Evolutionary conservation across 2,329 filamentous ascomycete species (phyloP).

Genomic region (Colletotrichum tropicale): DNA sequence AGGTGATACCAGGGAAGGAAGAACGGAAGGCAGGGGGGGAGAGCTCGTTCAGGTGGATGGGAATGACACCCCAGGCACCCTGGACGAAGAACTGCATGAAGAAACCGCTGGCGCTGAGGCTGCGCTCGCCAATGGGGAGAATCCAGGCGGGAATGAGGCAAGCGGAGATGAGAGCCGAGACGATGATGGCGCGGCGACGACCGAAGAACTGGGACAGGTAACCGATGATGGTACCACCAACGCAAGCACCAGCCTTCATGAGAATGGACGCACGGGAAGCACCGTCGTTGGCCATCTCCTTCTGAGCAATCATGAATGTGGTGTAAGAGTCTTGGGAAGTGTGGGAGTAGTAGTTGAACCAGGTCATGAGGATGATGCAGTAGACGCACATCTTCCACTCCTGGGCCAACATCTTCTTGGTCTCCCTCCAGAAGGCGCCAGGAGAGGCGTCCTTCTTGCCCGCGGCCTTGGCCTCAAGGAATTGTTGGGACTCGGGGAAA

Average conservation of each 20-base stretch:
- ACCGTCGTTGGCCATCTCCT: slow-evolving; percentile 66
- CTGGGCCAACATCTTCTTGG: slow-evolving; percentile 66
- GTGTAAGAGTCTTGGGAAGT: slow-evolving; percentile 83
- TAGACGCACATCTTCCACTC: slow-evolving; percentile 83
- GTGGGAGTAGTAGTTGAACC: slow-evolving; percentile 78
- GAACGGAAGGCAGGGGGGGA: slow-evolving; percentile 74
- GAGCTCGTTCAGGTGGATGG: slow-evolving; percentile 76
- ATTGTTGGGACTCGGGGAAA: slow-evolving; percentile 79
- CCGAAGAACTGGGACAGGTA: slow-evolving; percentile 79
- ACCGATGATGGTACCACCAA: slow-evolving; percentile 75
- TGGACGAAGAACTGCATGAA: slow-evolving; percentile 73
- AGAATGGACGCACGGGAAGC: slow-evolving; percentile 79
- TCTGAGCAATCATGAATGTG: slow-evolving; percentile 77
- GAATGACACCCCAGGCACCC: slow-evolving; percentile 71
- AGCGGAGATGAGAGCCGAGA: slow-evolving; percentile 63
- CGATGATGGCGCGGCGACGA: slow-evolving; percentile 71
- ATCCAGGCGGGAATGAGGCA: slow-evolving; percentile 74
- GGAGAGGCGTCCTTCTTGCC: slow-evolving; percentile 49
- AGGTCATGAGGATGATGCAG: slow-evolving; percentile 79
- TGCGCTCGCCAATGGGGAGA: slow-evolving; percentile 61
- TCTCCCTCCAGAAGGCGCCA: slow-evolving; percentile 70
- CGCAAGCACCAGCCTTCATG: slow-evolving; percentile 79
- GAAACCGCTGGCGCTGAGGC: slow-evolving; percentile 69
- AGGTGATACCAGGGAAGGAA: slow-evolving; percentile 72
- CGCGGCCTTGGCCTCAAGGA: slow-evolving; percentile 69